Conservation (phyloP, 139 green algal genomes). For the Chlamydomonas asymmetrica region DNA sequence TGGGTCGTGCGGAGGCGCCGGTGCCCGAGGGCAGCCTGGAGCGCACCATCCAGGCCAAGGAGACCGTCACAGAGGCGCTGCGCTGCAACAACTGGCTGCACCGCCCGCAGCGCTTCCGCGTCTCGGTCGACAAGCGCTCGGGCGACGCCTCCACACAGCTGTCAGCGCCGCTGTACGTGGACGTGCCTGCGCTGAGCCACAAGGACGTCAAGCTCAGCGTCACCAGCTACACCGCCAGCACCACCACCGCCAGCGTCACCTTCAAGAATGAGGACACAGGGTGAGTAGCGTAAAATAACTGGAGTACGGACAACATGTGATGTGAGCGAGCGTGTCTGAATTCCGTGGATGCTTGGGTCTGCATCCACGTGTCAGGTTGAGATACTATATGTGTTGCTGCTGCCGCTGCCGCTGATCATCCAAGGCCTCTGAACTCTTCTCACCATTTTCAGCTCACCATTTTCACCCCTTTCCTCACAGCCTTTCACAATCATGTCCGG, state of each 20-base stretch:
- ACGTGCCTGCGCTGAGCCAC: constrained; percentile 59
- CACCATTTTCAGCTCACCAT: too few species aligned
- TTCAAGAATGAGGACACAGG: constrained; percentile 77
- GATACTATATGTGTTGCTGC: too few species aligned
- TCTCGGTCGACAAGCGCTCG: constrained; percentile 42
- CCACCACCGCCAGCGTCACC: constrained; percentile 48
- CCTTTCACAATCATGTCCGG: too few species aligned
- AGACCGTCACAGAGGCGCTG: constrained; percentile 54
- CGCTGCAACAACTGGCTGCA: constrained; percentile 79
- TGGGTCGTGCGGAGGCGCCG: constrained; percentile 44
- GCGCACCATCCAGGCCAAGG: constrained; percentile 56
- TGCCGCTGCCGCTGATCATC: too few species aligned
- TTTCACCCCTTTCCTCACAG: too few species aligned
- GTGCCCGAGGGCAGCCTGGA: constrained; percentile 52
- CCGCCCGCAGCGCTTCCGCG: constrained; percentile 72
- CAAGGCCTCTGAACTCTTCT: too few species aligned
- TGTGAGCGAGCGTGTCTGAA: too few species aligned
- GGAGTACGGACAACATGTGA: too few species aligned
- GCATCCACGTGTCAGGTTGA: too few species aligned
- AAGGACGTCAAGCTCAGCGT: constrained; percentile 74
- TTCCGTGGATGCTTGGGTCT: too few species aligned
- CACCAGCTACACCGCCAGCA: constrained; percentile 48
- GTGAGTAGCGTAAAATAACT: constrained; percentile 11
- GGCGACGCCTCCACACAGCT: constrained; percentile 48
- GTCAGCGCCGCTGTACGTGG: constrained; percentile 56